Conservation (phyloP, 1,284 basidiomycete species). For the Waitea zeae region DNA sequence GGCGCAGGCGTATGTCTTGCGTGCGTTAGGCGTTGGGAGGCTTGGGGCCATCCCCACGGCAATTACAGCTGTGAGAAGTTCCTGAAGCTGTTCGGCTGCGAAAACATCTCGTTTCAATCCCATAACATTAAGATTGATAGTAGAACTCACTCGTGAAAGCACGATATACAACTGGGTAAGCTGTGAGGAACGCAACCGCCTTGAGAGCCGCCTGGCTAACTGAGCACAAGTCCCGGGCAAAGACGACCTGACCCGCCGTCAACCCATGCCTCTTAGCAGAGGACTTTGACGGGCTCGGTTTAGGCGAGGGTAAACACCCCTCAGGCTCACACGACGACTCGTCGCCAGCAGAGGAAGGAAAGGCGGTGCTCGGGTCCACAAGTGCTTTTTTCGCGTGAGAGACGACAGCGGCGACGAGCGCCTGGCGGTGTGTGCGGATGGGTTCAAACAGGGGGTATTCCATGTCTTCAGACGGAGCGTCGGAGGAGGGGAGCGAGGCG, state of each 20-base stretch:
- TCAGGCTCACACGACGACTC: too few species aligned
- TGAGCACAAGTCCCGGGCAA: slow-evolving; percentile 58
- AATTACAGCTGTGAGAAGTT: slow-evolving; percentile 42
- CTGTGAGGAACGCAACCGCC: slow-evolving; percentile 39
- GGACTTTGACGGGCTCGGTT: slow-evolving; percentile 27
- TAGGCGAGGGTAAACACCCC: too few species aligned
- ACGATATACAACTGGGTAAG: slow-evolving; percentile 33
- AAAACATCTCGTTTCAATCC: slow-evolving; percentile 13
- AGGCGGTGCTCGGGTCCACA: slow-evolving; percentile 27
- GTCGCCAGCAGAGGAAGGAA: too few species aligned
- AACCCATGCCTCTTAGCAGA: slow-evolving; percentile 46
- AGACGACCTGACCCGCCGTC: slow-evolving; percentile 57
- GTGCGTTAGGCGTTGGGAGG: slow-evolving; percentile 60
- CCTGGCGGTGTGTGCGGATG: slow-evolving; percentile 36
- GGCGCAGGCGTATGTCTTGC: slow-evolving; percentile 64
- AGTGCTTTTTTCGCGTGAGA: slow-evolving; percentile 29
- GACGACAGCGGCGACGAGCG: slow-evolving; percentile 58
- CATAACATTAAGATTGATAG: too few species aligned
- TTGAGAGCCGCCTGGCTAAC: slow-evolving; percentile 49
- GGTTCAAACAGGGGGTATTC: too few species aligned
- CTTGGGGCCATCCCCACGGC: slow-evolving; percentile 49
- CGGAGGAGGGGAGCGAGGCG: too few species aligned
- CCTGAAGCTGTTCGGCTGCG: slow-evolving; percentile 36
- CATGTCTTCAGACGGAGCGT: too few species aligned
- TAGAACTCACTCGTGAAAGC: slow-evolving; percentile 50